Conservation (phyloP, 2,329 filamentous ascomycete genomes). For the Exophiala calicioides region DNA sequence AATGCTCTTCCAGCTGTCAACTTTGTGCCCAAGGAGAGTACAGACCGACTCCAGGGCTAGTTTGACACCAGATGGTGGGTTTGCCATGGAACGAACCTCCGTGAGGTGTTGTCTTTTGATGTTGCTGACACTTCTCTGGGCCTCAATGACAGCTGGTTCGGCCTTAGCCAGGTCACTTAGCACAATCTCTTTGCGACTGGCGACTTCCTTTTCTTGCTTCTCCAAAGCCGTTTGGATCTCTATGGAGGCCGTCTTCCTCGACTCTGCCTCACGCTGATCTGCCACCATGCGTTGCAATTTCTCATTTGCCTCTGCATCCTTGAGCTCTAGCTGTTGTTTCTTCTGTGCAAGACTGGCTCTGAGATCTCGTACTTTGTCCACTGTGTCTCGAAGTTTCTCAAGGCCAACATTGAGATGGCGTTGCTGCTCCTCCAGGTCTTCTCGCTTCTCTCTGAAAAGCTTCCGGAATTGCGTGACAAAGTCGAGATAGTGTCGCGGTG, state of each 20-base stretch:
- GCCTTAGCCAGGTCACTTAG: conserved; percentile 83
- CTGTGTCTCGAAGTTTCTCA: conserved; percentile 93
- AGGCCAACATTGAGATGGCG: conserved; percentile 97
- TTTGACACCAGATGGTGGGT: conserved; percentile 85
- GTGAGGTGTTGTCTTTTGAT: conserved; percentile 97
- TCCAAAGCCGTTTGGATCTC: conserved; percentile 86
- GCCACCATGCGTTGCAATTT: conserved; percentile 97
- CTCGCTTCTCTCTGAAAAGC: conserved; percentile 96
- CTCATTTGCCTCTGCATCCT: conserved; percentile 93
- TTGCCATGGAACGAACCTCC: conserved; percentile 95
- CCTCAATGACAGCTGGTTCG: conserved; percentile 89
- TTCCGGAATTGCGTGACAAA: conserved; percentile 98
- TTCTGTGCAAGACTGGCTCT: conserved; percentile 89
- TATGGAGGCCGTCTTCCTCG: conserved; percentile 81
- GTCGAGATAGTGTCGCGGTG: conserved; percentile 94
- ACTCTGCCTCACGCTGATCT: conserved; percentile 91
- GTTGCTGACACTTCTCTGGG: conserved; percentile 94
- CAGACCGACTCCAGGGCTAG: conserved; percentile 96
- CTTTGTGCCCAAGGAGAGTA: conserved; percentile 86
- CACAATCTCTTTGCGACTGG: conserved; percentile 78
- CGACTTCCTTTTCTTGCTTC: conserved; percentile 85
- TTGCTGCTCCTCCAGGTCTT: conserved; percentile 97
- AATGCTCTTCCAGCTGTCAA: conserved; percentile 87
- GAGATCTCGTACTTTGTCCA: conserved; percentile 93
- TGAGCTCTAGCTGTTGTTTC: conserved; percentile 87